These are phyloP conservation scores for Cardiospermum halicacabum DNA, from an alignment of 345 rosid genomes.

Conservation along the genomic window DNA sequence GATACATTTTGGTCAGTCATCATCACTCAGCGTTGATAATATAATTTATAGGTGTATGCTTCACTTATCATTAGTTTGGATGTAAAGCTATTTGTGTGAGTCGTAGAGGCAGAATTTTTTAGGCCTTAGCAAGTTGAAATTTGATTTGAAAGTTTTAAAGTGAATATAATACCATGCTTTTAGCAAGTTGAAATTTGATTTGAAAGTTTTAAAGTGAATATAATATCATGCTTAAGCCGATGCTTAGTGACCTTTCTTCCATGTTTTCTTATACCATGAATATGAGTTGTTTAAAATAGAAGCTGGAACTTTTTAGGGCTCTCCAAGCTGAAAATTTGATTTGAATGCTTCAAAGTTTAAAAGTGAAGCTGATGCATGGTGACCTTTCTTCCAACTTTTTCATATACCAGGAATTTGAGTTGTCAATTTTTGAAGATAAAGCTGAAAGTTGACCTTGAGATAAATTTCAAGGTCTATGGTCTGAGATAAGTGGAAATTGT, in stretches of 20 bases:
- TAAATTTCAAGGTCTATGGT: not conserved
- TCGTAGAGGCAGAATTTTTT: not conserved
- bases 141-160: too few species aligned
- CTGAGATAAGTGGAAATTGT: not conserved
- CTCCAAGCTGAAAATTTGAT: too few species aligned
- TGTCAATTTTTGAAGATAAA: not conserved
- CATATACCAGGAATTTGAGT: conserved; percentile 1
- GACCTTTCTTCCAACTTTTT: not conserved
- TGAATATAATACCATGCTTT: too few species aligned
- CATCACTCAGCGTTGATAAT: not conserved
- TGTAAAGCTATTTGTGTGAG: not conserved
- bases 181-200: not conserved
- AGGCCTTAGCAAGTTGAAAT: not conserved
- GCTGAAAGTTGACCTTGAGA: not conserved
- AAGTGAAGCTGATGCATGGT: not conserved
- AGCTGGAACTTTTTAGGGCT: too few species aligned
- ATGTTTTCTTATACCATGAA: too few species aligned
- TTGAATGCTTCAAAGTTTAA: not conserved
- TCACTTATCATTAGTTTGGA: too few species aligned
- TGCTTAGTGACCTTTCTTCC: too few species aligned
- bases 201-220: too few species aligned
- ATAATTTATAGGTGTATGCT: not conserved
- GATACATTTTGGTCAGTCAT: not conserved
- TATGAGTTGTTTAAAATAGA: too few species aligned
- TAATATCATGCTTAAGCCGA: too few species aligned